Conservation (phyloP, 2,329 filamentous ascomycete genomes). For the Rosellinia necatrix region DNA sequence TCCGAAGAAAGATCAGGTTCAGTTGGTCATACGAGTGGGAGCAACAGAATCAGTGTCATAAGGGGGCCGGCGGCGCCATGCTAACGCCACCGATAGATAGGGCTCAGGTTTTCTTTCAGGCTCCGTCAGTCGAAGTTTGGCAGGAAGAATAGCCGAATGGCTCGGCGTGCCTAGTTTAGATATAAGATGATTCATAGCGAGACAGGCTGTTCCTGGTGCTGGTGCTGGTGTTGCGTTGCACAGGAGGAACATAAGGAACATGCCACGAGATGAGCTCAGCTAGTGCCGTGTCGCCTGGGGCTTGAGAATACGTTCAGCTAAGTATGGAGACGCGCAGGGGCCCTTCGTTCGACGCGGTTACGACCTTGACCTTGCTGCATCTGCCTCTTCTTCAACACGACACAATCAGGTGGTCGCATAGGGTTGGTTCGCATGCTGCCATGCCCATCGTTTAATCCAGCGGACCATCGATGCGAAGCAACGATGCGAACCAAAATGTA, state of each 20-base stretch:
- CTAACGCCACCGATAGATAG: slow-evolving; percentile 1
- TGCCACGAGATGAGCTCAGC: neutral
- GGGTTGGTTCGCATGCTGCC: neutral
- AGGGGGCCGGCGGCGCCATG: neutral
- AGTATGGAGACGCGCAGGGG: neutral
- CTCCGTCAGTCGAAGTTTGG: neutral
- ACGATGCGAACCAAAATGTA: neutral
- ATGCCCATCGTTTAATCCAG: neutral
- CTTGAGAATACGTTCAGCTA: neutral
- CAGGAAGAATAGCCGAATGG: neutral
- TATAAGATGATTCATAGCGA: neutral
- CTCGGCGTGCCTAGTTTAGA: slow-evolving; percentile 2
- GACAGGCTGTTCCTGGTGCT: neutral
- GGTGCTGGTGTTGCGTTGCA: neutral
- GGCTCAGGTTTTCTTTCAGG: neutral
- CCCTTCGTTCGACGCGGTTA: neutral
- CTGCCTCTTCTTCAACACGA: neutral
- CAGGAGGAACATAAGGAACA: neutral
- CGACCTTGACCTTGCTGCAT: no score
- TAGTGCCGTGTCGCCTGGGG: slow-evolving; percentile 2
- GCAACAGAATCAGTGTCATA: neutral
- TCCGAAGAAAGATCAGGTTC: neutral
- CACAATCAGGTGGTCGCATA: neutral
- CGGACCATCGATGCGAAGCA: neutral
- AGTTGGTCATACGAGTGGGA: slow-evolving; percentile 1